phyloP scores from a whole-genome alignment of 345 rosid species.

The Linum trigynum region DNA sequence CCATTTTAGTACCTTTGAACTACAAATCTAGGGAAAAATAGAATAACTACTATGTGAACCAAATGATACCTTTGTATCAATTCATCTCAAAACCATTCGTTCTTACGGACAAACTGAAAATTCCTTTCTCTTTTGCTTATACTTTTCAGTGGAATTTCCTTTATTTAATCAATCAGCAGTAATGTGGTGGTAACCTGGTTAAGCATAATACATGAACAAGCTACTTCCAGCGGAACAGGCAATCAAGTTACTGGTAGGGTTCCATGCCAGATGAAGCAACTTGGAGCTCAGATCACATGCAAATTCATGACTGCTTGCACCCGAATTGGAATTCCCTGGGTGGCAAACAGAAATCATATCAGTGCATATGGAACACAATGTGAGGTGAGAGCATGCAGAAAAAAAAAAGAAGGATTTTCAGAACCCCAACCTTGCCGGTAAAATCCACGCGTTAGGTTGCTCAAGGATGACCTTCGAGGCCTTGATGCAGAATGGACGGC shows the following conservation, averaged over 20 bases:
- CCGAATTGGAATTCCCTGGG: slow-evolving; percentile 33
- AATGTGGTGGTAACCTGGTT: background rate
- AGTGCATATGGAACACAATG: background rate
- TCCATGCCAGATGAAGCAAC: slow-evolving; percentile 55
- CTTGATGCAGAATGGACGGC: slow-evolving; percentile 27
- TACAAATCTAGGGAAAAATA: no score
- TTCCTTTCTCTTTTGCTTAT: no score
- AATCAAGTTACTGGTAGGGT: slow-evolving; percentile 39
- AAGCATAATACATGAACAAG: slow-evolving; percentile 46
- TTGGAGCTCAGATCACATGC: slow-evolving; percentile 31
- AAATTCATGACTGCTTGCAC: slow-evolving; percentile 18
- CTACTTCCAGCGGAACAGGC: slow-evolving; percentile 55
- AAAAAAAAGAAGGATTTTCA: background rate
- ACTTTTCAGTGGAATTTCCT: background rate
- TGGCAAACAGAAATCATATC: background rate
- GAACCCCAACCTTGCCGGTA: slow-evolving; percentile 37
- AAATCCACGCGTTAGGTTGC: slow-evolving; percentile 48
- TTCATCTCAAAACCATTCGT: no score
- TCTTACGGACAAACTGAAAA: no score
- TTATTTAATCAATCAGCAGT: no score
- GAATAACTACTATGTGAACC: no score
- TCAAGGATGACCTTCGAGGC: slow-evolving; percentile 49
- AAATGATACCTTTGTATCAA: no score
- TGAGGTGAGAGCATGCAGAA: background rate
- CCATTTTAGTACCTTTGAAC: no score